Evolutionary conservation across 331 rosid genomes (phyloP), one percentile per base, ranked within the genome.

Genomic region (Rosa hybrid): DNA sequence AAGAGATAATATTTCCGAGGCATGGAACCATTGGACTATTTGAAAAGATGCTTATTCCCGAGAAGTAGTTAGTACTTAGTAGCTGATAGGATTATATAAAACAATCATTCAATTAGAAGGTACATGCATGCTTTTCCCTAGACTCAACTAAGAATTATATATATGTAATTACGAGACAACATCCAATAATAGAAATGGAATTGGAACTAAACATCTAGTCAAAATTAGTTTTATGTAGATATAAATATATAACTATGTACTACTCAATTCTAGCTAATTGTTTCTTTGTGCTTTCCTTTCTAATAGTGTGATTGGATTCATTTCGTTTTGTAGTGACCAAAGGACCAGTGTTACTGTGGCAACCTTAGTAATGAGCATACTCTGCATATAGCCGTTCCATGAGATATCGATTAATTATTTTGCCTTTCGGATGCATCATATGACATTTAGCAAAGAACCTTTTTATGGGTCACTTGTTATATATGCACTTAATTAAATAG

Each of bases 21-120:
- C 27, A 45, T 62, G 71, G 5, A 45, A 9, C 12, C 70, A 45
- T 30, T 17, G 18, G 65, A 20, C 3, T 77, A 11, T 46, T 39
- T 34, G 42, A 50, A 77, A 65, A 65, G 74, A 77, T 65, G 64
- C 51, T 65, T 49, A 65, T 49, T n/a, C 63, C 65, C 21, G 12
- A 60, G 45, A 34, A n/a, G 7, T 7, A 34, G 21, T 30, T 76
- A 20, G 7, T 7, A 34, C 16, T 30, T 76, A 20, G 59, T 63
- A 44, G 72, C 56, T 12, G 1, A 38, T 63, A 67, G 49, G 78
- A 87, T 73, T 51, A 53, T 72, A 63, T 60, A n/a, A 65, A 53
- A 77, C 81, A 83, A 84, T 64, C 62, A 84, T 27, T 71, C 12
- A 34, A 38, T 8, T 21, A 21, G 82, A 57, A 48, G 30, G 49